phyloP scores from a whole-genome alignment of 768 basidiomycete species.

The Calocybe cyanea region DNA sequence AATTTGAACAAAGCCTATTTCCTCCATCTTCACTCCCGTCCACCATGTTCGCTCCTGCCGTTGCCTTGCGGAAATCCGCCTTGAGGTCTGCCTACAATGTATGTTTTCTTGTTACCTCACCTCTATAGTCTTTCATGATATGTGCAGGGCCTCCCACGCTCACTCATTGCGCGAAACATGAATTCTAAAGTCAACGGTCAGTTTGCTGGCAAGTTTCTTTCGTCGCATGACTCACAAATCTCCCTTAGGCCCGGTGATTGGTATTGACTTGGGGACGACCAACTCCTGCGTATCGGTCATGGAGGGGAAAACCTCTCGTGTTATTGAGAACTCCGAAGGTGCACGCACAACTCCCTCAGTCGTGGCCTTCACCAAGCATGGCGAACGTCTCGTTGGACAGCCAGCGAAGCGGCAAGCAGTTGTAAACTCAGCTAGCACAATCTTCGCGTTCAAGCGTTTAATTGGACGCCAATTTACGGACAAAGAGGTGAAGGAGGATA shows the following conservation, averaged over 20 bases:
- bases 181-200: conserved; percentile 89
- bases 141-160: conserved; percentile 60
- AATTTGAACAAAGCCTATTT: conserved; percentile 33
- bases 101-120: conserved; percentile 30
- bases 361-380: conserved; percentile 98
- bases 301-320: conserved; percentile 93
- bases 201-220: conserved; percentile 22
- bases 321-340: conserved; percentile 98
- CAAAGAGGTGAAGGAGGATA: conserved; percentile 90
- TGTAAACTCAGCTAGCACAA: conserved; percentile 91
- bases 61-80: conserved; percentile 56
- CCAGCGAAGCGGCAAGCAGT: conserved; percentile 98
- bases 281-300: conserved; percentile 92
- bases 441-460: conserved; percentile 91
- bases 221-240: conserved; percentile 1
- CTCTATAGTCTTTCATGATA: conserved; percentile 6
- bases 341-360: conserved; percentile 97
- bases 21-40: conserved; percentile 36
- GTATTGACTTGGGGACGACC: conserved; percentile 95
- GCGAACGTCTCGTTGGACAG: conserved; percentile 92
- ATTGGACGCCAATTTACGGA: conserved; percentile 94
- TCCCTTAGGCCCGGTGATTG: conserved; percentile 74
- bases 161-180: conserved; percentile 86
- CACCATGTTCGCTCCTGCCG: conserved; percentile 72
- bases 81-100: conserved; percentile 57